A percentile compares a stretch with the other conserved stretches of the same genome.
Conservation (phyloP, 73 alveolate genomes). For the Diophrys sp. region DNA sequence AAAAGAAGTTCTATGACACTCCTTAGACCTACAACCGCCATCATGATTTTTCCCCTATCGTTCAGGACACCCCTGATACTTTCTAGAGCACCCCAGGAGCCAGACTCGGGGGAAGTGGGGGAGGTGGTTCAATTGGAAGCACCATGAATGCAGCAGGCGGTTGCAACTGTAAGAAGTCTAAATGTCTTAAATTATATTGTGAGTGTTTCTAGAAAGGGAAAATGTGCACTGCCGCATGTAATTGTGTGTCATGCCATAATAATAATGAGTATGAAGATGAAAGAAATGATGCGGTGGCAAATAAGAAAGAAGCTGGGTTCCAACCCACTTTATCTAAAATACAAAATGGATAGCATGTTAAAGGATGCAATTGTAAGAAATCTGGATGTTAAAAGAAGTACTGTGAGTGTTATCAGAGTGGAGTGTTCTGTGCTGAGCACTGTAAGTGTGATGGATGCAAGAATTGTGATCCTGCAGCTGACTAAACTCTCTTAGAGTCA, state of each 20-base stretch:
- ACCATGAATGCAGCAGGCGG: no score
- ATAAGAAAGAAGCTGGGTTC: conserved; percentile 1
- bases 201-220: conserved; percentile 85
- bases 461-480: conserved; percentile 34
- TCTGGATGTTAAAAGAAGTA: conserved; percentile 93
- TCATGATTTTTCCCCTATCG: neutral
- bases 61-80: neutral
- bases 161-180: conserved; percentile 83
- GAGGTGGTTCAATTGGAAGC: neutral
- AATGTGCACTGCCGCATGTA: conserved; percentile 71
- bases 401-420: conserved; percentile 94
- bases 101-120: neutral
- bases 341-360: conserved; percentile 47
- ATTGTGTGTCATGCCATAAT: conserved; percentile 76
- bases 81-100: neutral
- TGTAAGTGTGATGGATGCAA: conserved; percentile 94
- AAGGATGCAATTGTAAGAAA: conserved; percentile 94
- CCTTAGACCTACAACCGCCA: neutral
- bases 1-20: neutral
- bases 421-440: conserved; percentile 78
- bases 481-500: neutral
- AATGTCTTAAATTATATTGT: conserved; percentile 82
- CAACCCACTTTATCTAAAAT: neutral
- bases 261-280: conserved; percentile 58
- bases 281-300: neutral